These are phyloP conservation scores for Colletotrichum brevisporum DNA, from an alignment of 2,329 filamentous ascomycete species.

Conservation along the genomic window DNA sequence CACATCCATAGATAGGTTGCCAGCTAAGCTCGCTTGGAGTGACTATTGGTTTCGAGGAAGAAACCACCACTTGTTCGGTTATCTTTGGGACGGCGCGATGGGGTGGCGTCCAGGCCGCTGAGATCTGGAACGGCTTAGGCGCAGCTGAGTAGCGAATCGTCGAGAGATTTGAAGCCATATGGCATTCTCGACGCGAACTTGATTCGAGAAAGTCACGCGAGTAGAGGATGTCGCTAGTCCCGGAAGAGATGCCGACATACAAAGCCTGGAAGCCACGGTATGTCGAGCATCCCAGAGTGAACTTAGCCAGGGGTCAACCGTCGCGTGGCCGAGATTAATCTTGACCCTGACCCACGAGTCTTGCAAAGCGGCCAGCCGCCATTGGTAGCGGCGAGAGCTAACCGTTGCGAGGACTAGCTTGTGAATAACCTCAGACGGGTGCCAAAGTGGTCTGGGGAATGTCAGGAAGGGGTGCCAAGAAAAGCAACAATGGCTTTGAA, in stretches of 20 bases:
- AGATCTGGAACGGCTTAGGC: neutral
- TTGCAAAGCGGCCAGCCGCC: conserved; percentile 2
- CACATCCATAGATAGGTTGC: neutral
- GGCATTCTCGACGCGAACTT: neutral
- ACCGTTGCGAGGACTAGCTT: neutral
- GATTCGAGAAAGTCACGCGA: neutral
- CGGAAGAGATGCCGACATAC: neutral
- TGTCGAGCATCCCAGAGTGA: neutral
- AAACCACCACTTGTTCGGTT: no score
- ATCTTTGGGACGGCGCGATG: no score
- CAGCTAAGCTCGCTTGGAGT: no score
- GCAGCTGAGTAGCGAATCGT: neutral
- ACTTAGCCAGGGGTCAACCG: conserved; percentile 17
- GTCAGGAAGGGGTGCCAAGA: neutral
- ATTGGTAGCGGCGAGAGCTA: neutral
- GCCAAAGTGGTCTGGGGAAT: neutral
- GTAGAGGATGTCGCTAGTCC: neutral
- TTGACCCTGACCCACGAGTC: neutral
- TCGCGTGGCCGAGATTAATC: conserved; percentile 1
- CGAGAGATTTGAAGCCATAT: neutral
- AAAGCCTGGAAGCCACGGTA: neutral
- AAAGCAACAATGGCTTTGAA: conserved; percentile 3
- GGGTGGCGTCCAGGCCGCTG: neutral
- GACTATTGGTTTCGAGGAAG: no score
- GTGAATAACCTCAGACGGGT: neutral